These are phyloP conservation scores for Termitomyces sp. DNA, from an alignment of 768 basidiomycete genomes.

Conservation along the genomic window DNA sequence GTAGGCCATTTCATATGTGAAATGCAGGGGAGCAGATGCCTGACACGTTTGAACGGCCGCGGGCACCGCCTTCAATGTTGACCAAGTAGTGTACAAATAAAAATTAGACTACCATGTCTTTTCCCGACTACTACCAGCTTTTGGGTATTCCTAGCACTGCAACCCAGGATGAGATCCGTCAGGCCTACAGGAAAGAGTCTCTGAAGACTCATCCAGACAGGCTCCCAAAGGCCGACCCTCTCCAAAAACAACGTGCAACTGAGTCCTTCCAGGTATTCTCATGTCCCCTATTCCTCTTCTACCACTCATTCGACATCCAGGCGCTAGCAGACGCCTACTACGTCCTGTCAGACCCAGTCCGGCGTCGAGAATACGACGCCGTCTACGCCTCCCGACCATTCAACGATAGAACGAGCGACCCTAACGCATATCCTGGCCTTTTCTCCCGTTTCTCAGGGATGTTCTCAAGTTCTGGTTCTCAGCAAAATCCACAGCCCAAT, in stretches of 20 bases:
- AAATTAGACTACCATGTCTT: constrained; percentile 51
- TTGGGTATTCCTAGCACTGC: constrained; percentile 56
- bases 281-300: constrained; percentile 5
- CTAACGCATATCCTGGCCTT: constrained; percentile 69
- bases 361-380: constrained; percentile 70
- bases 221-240: constrained; percentile 62
- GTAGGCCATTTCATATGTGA: background rate
- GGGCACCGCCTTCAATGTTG: constrained; percentile 34
- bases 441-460: constrained; percentile 74
- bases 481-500: constrained; percentile 54
- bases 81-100: constrained; percentile 16
- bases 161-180: constrained; percentile 67
- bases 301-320: constrained; percentile 31
- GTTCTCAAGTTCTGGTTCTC: constrained; percentile 44
- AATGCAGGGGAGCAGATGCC: constrained; percentile 22
- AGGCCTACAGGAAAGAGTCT: constrained; percentile 80
- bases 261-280: constrained; percentile 74
- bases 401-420: constrained; percentile 56
- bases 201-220: constrained; percentile 91
- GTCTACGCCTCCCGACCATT: constrained; percentile 57
- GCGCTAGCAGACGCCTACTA: constrained; percentile 94
- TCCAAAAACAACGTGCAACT: constrained; percentile 74
- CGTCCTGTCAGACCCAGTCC: constrained; percentile 77
- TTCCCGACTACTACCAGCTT: constrained; percentile 80
- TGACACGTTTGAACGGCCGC: constrained; percentile 37